Base-by-base conservation (phyloP, 441 rosid genomes). In the Lepidium campestre region DNA sequence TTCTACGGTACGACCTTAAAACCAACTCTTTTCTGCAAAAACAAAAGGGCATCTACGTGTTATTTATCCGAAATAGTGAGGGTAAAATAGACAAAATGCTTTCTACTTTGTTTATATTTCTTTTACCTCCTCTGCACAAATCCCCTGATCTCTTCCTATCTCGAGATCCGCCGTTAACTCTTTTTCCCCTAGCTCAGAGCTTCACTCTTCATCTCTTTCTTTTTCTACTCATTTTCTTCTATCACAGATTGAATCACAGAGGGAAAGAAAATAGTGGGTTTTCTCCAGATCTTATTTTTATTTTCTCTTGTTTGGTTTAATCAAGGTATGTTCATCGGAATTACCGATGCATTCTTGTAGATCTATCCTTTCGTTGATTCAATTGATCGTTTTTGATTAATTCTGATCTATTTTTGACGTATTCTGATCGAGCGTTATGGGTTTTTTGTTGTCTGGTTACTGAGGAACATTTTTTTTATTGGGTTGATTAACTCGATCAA, bases 121-220 rank as follows among this genome's bases (percentile, higher is more conserved):
- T 52, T 70, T 64, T 6, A 61, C 45, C 68, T 67, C 72, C 57
- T 44, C 73, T 73, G 77, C 68, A 60, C 63, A 45, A 52, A 29
- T 60, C 68, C 72, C 63, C 69, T 60, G 73, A 67, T 65, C 57
- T 47, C 72, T 59, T 13, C 32, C 22, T 11, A 47, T 63, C 74
- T 74, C 61, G 74, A 74, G 74, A 74, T 74, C 78, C 78, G 78
- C 78, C 70, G 74, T 74, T 35, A 49, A 31, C 56, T 25, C 56
- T 18, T 57, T 25, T 22, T 6, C 11, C 60, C 15, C 7, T 15
- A 57, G 23, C 47, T 49, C 70, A 47, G 39, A 68, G 63, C 69
- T 57, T 60, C 73, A 44, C 50, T 67, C 65, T 66, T 13, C n/a
- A 2, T 20, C 31, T 35, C n/a, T 20, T 50, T 60, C 32, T 57